Conservation (phyloP, 768 basidiomycete species). For the Mycena floridula region DNA sequence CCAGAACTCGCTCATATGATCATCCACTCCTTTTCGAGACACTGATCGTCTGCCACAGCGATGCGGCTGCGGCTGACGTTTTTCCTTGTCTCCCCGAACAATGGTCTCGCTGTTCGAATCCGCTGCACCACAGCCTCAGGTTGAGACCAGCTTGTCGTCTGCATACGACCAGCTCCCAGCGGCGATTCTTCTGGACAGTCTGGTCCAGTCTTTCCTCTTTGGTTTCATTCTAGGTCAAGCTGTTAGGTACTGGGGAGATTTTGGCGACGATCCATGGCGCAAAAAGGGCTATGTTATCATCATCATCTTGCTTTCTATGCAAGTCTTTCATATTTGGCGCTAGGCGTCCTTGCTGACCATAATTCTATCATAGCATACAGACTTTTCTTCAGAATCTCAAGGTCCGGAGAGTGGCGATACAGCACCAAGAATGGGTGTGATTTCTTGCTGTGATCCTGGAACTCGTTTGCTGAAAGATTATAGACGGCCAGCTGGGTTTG, state of each 20-base stretch:
- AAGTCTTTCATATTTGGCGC: constrained; percentile 12
- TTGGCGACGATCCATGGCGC: constrained; percentile 35
- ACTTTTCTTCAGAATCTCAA: constrained; percentile 36
- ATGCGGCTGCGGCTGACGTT: too few species aligned
- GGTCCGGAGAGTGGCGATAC: constrained; percentile 30
- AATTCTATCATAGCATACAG: constrained; percentile 28
- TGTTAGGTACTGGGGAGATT: constrained; percentile 33
- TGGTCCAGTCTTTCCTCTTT: constrained; percentile 43
- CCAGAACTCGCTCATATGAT: too few species aligned
- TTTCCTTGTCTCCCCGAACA: too few species aligned
- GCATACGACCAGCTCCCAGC: constrained; percentile 22
- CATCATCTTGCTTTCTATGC: constrained; percentile 38
- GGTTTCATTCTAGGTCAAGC: constrained; percentile 36
- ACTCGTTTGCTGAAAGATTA: constrained; percentile 4
- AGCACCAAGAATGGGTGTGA: constrained; percentile 28
- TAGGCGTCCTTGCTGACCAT: too few species aligned
- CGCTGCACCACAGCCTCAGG: too few species aligned
- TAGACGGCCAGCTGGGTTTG: constrained; percentile 38
- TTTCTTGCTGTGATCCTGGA: background rate
- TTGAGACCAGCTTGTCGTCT: background rate
- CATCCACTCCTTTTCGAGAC: too few species aligned
- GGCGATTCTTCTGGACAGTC: constrained; percentile 37
- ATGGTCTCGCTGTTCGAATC: too few species aligned
- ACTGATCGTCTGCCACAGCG: too few species aligned
- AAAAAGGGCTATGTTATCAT: constrained; percentile 35